Evolutionary conservation across 441 rosid genomes (phyloP).

Genomic region (Adansonia madagascariensis): DNA sequence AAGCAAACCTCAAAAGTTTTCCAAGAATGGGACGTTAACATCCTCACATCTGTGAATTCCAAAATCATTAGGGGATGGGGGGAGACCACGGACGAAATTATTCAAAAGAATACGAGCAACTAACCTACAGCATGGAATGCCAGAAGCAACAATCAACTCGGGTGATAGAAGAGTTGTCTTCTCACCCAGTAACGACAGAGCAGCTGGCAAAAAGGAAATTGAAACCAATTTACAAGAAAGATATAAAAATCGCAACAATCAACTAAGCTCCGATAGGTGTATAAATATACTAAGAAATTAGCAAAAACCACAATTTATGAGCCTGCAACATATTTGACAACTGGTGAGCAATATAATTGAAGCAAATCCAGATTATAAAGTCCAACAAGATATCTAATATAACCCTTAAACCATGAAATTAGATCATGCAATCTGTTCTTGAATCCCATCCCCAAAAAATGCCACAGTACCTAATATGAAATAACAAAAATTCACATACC

Average conservation of each 20-base stretch:
- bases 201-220: conserved; percentile 62
- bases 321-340: not conserved
- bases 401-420: conserved; percentile 9
- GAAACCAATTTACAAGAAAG: conserved; percentile 30
- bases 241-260: conserved; percentile 23
- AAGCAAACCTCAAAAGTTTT: conserved; percentile 18
- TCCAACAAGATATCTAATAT: conserved; percentile 6
- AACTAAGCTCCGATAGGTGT: not conserved
- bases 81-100: conserved; percentile 17
- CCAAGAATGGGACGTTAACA: conserved; percentile 19
- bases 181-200: conserved; percentile 87
- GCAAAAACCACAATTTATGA: conserved; percentile 11
- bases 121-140: conserved; percentile 97
- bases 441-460: not conserved
- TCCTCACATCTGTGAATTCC: not conserved
- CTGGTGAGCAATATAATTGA: not conserved
- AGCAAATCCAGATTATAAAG: conserved; percentile 10
- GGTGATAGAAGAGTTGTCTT: conserved; percentile 98
- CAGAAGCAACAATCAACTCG: conserved; percentile 74
- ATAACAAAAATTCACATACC: conserved; percentile 49
- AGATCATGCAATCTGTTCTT: not conserved
- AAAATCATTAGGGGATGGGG: conserved; percentile 19
- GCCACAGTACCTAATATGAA: not conserved
- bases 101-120: conserved; percentile 33
- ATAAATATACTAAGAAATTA: not conserved